Evolutionary conservation across 148 eudicot genomes (phyloP).

Genomic region (Dianthus caryophyllus): DNA sequence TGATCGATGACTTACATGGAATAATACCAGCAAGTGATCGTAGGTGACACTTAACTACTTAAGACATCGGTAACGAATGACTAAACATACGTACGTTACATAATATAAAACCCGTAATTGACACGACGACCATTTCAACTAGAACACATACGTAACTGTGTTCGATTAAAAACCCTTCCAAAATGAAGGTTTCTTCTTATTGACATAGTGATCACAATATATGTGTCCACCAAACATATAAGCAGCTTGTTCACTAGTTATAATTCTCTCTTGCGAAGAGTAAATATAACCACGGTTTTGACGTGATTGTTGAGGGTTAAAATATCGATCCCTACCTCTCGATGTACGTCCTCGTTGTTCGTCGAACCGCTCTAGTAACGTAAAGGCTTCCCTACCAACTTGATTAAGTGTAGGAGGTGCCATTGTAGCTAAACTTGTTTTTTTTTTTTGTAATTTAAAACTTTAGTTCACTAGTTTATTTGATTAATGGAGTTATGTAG

Average conservation of each 20-base stretch:
- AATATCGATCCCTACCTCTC: background rate
- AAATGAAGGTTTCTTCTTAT: conserved; percentile 8
- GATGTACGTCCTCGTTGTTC: conserved; percentile 11
- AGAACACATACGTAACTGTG: background rate
- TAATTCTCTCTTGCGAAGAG: background rate
- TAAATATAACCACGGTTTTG: conserved; percentile 3
- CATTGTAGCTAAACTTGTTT: background rate
- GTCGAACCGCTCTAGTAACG: conserved; percentile 12
- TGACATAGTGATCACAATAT: conserved; percentile 17
- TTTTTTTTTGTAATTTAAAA: background rate
- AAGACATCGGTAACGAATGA: too few relatives aligned
- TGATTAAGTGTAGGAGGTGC: conserved; percentile 16
- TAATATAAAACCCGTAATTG: too few relatives aligned
- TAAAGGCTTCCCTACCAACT: conserved; percentile 14
- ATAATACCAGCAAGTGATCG: conserved; percentile 46
- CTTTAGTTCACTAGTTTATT: background rate
- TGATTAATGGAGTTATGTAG: background rate
- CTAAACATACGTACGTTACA: too few relatives aligned
- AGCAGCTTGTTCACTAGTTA: conserved; percentile 21
- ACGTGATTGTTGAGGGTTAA: background rate
- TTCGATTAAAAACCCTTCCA: conserved; percentile 10
- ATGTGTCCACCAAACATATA: conserved; percentile 7
- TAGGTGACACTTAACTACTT: conserved; percentile 44
- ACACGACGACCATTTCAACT: too few relatives aligned
- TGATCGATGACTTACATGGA: conserved; percentile 32